These are phyloP conservation scores for Huntiella savannae DNA, from an alignment of 2,329 filamentous ascomycete genomes.

Conservation along the genomic window DNA sequence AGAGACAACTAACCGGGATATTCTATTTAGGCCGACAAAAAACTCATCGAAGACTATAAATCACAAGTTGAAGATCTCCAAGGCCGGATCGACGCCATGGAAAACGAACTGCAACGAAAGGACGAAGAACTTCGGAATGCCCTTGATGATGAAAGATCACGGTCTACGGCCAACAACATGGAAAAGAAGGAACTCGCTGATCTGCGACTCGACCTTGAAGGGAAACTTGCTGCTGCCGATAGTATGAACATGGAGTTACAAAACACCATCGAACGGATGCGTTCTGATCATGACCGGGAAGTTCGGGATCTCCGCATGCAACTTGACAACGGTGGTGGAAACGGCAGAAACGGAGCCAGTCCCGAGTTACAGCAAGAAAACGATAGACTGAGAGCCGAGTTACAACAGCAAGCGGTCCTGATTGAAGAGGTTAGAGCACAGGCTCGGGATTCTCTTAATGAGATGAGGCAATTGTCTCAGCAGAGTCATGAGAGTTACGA, in stretches of 20 bases:
- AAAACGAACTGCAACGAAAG: conserved; percentile 48
- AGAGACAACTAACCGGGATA: neutral
- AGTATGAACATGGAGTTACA: conserved; percentile 62
- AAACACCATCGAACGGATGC: conserved; percentile 56
- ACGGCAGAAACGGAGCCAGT: conserved; percentile 2
- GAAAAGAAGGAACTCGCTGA: conserved; percentile 57
- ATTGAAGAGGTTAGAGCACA: conserved; percentile 76
- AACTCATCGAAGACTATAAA: conserved; percentile 35
- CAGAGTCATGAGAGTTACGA: conserved; percentile 64
- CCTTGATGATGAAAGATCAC: conserved; percentile 38
- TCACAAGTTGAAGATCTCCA: conserved; percentile 66
- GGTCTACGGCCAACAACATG: conserved; percentile 29
- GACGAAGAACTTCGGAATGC: conserved; percentile 48
- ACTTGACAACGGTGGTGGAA: conserved; percentile 22
- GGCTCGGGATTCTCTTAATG: conserved; percentile 62
- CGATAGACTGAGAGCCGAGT: conserved; percentile 41
- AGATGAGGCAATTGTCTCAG: conserved; percentile 75
- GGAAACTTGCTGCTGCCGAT: conserved; percentile 54
- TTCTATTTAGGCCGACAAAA: conserved; percentile 4
- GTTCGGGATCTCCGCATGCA: conserved; percentile 45
- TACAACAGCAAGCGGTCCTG: conserved; percentile 58
- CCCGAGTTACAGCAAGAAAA: conserved; percentile 47
- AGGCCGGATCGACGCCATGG: conserved; percentile 54
- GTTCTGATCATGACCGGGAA: conserved; percentile 45
- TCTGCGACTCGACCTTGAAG: conserved; percentile 47